Base-by-base conservation (phyloP, 208 protist genomes). In the Porcisia hertigi region DNA sequence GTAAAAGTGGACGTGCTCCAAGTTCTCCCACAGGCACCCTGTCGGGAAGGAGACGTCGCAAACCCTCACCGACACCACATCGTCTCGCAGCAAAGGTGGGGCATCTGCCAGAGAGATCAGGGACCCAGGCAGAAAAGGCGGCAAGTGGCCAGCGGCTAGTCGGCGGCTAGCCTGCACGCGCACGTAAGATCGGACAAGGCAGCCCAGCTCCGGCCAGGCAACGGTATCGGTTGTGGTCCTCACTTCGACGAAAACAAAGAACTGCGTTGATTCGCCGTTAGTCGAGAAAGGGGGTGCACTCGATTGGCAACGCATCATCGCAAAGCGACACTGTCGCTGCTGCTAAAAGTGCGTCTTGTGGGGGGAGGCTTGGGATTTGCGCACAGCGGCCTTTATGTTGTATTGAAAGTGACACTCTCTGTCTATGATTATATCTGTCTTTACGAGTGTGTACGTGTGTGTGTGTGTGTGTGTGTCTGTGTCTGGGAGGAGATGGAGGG, bases 171-270 rank as follows among this genome's bases (percentile, higher is more conserved):
- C 63, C 57, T 79, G 65, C 57, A 84, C 73, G 8, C 79, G 79
- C 34, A 88, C 69, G 65, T 80, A 83, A 55, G 77, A 76, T 6
- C 81, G 75, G 6, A 79, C 34, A 34, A 88, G 78, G 9, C 67
- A 67, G 12, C 36, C 60, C 16, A 83, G 70, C 73, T 86, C 81
- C 41, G 84, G 74, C 76, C 82, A 86, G 55, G 86, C 77, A 3
- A 77, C 47, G n/a, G 64, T 64, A 14, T 67, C 67, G 1, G 83
- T 75, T 5, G 78, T 74, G 25, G 82, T 87, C 47, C 65, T 77
- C 49, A 91, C 91, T 71, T 95, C 91, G 12, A 95, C 63, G 1
- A 88, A 78, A 0, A 93, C 72, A 30, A 62, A 4, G 34, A 49
- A 34, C 47, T 47, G 65, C 25, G 16, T 11, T 47, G 65, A 14